These are phyloP conservation scores for Ceratobasidium sp. DNA, from an alignment of 1,284 basidiomycete genomes.

Conservation along the genomic window DNA sequence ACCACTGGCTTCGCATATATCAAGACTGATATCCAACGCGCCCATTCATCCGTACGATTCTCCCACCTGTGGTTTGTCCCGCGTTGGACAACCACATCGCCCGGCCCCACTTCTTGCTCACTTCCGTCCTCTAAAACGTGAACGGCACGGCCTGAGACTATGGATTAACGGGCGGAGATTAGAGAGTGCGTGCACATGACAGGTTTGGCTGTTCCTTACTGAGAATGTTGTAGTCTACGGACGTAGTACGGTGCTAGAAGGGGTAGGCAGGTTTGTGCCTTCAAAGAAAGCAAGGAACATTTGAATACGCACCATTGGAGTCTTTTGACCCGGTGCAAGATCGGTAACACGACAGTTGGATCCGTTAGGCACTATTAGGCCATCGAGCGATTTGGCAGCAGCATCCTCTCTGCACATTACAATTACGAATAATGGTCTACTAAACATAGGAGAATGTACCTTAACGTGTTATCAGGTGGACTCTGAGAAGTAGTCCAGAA, in stretches of 20 bases:
- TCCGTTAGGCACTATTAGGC: constrained; percentile 61
- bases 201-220: constrained; percentile 58
- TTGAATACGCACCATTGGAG: constrained; percentile 64
- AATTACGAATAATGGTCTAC: not conserved
- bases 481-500: constrained; percentile 41
- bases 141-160: constrained; percentile 69
- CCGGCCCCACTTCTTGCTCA: constrained; percentile 68
- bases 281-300: not conserved
- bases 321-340: constrained; percentile 66
- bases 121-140: constrained; percentile 69
- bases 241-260: constrained; percentile 63
- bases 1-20: constrained; percentile 68
- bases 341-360: constrained; percentile 69
- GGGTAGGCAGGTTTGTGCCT: not conserved
- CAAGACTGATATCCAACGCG: constrained; percentile 68
- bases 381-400: constrained; percentile 24
- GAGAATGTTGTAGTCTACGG: constrained; percentile 73
- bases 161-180: not conserved
- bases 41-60: constrained; percentile 68
- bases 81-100: constrained; percentile 70
- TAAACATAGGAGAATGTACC: not conserved
- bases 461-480: constrained; percentile 37
- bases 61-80: constrained; percentile 73
- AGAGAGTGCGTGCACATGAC: not conserved
- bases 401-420: constrained; percentile 15